These are phyloP conservation scores for Didymella keratinophila DNA, from an alignment of 2,329 filamentous ascomycete genomes.

Conservation along the genomic window DNA sequence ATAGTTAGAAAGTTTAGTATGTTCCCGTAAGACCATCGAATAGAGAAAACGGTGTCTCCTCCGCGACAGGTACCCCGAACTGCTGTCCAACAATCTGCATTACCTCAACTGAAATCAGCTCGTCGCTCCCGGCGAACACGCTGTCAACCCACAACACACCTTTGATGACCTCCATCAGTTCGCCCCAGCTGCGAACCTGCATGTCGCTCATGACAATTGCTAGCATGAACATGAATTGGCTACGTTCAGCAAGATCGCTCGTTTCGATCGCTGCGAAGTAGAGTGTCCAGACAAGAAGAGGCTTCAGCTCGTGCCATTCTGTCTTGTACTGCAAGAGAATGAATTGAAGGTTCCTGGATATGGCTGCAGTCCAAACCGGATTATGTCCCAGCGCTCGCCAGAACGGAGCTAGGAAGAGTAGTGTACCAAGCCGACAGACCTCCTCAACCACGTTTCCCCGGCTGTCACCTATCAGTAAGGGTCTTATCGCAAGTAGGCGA, in stretches of 20 bases:
- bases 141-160: conserved; percentile 42
- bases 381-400: conserved; percentile 38
- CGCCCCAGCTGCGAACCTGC: conserved; percentile 32
- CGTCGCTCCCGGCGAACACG: conserved; percentile 35
- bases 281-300: conserved; percentile 37
- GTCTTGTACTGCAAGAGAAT: conserved; percentile 33
- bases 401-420: conserved; percentile 39
- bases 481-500: conserved; percentile 37
- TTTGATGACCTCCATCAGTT: conserved; percentile 37
- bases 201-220: conserved; percentile 36
- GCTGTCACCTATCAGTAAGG: conserved; percentile 25
- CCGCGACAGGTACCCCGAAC: not conserved
- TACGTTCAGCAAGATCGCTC: conserved; percentile 31
- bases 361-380: conserved; percentile 36
- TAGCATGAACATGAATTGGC: conserved; percentile 39
- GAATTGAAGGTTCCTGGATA: conserved; percentile 33
- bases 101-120: conserved; percentile 37
- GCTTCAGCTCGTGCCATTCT: conserved; percentile 41
- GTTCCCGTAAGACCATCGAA: not conserved
- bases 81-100: conserved; percentile 31
- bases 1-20: not conserved
- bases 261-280: conserved; percentile 43
- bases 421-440: conserved; percentile 40
- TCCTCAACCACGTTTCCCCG: conserved; percentile 37
- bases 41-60: not conserved